phyloP scores from a whole-genome alignment of 2,329 filamentous ascomycete species.

The Exophiala sp. region DNA sequence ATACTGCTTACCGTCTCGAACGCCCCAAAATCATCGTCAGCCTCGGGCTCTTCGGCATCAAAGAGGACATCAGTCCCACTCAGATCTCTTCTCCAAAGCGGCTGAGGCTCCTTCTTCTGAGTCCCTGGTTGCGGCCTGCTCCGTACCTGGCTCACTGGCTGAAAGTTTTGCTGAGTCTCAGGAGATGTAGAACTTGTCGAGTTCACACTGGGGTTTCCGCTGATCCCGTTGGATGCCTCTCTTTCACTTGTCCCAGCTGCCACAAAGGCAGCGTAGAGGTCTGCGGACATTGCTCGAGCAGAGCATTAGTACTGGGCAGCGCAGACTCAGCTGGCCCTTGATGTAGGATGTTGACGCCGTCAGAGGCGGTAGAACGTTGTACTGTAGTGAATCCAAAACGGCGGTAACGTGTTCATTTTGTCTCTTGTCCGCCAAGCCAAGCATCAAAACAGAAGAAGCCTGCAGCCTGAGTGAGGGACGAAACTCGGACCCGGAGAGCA shows the following conservation, averaged over 20 bases:
- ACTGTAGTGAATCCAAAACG: no score
- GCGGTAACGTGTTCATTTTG: no score
- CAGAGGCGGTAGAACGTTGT: no score
- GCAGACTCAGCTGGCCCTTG: not conserved
- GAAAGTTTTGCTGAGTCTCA: not conserved
- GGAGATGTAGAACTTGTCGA: not conserved
- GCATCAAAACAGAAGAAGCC: no score
- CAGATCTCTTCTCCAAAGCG: slow-evolving; percentile 18
- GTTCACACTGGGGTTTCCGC: not conserved
- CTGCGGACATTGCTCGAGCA: slow-evolving; percentile 44
- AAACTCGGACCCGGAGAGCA: no score
- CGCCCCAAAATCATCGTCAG: slow-evolving; percentile 52
- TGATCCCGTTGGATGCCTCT: not conserved
- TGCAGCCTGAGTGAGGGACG: no score
- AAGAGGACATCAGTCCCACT: slow-evolving; percentile 53
- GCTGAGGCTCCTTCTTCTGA: not conserved
- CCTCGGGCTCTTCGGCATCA: slow-evolving; percentile 55
- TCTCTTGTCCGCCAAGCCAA: no score
- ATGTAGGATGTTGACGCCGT: not conserved
- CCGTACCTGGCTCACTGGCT: not conserved
- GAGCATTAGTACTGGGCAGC: not conserved
- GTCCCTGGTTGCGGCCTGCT: not conserved
- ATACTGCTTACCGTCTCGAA: slow-evolving; percentile 53
- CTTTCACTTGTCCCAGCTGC: slow-evolving; percentile 8
- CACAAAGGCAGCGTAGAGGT: slow-evolving; percentile 49